Evolutionary conservation across 345 rosid species (phyloP).

Genomic region (Citrus maxima): DNA sequence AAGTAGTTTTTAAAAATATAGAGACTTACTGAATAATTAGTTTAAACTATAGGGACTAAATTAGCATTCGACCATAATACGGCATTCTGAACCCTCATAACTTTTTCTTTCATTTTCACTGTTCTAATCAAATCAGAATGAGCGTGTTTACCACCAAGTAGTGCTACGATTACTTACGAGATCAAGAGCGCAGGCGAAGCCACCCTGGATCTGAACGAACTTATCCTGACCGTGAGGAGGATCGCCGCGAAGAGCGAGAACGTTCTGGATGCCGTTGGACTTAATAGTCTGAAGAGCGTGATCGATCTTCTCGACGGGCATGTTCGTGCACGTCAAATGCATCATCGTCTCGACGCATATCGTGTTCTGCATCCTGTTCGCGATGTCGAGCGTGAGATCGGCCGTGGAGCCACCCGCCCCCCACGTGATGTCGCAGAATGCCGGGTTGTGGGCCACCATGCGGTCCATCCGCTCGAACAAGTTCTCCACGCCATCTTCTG

Average conservation of each 20-base stretch:
- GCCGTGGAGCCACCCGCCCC: conserved; percentile 99
- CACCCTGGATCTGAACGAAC: conserved; percentile 91
- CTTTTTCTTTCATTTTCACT: too few species aligned
- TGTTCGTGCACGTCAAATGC: conserved; percentile 98
- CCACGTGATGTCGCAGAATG: conserved; percentile 99
- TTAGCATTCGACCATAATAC: too few species aligned
- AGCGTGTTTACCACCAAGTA: too few species aligned
- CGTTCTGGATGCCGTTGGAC: conserved; percentile 93
- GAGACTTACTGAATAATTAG: too few species aligned
- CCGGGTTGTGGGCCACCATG: conserved; percentile 78
- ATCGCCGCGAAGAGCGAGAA: conserved; percentile 97
- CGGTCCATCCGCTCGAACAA: conserved; percentile 97
- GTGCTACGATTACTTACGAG: conserved; percentile 34
- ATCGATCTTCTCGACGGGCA: conserved; percentile 94
- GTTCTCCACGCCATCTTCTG: conserved; percentile 96
- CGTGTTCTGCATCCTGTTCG: conserved; percentile 94
- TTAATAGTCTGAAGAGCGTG: conserved; percentile 80
- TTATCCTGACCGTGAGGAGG: conserved; percentile 99
- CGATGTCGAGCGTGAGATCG: conserved; percentile 90
- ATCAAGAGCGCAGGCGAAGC: conserved; percentile 94
- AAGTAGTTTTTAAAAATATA: too few species aligned
- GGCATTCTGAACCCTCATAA: too few species aligned
- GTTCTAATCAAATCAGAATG: too few species aligned
- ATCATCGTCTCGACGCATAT: conserved; percentile 98
- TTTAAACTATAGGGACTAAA: too few species aligned